A percentile compares a stretch with the other conserved stretches of the same genome.
Evolutionary conservation across 1,284 basidiomycete genomes (phyloP).

Genomic region (Sparassis latifolia): DNA sequence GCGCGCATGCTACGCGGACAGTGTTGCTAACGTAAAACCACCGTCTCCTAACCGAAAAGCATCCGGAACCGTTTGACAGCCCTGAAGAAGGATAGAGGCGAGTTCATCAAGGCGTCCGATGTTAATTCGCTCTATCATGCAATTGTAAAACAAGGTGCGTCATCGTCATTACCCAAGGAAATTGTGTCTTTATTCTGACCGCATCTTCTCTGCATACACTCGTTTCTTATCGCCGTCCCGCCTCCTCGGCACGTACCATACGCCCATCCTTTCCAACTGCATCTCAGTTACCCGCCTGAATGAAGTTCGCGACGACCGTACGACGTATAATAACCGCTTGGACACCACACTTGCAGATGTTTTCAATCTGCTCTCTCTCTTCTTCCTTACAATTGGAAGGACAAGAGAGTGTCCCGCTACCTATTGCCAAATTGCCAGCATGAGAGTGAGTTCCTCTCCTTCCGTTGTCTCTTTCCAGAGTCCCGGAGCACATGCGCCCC

Average conservation of each 20-base stretch:
- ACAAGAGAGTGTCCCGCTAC: slow-evolving; percentile 88
- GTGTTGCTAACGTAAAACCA: not conserved
- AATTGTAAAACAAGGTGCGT: slow-evolving; percentile 88
- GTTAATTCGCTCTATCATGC: slow-evolving; percentile 92
- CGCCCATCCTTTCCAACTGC: too few species aligned
- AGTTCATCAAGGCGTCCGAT: slow-evolving; percentile 89
- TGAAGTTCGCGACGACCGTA: slow-evolving; percentile 78
- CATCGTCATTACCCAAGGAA: not conserved
- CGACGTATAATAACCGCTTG: slow-evolving; percentile 78
- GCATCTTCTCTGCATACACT: not conserved
- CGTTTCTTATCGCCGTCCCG: not conserved
- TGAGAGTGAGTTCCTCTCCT: slow-evolving; percentile 63
- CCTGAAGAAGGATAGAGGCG: slow-evolving; percentile 82
- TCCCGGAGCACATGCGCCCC: not conserved
- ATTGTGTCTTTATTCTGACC: not conserved
- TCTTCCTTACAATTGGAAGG: slow-evolving; percentile 92
- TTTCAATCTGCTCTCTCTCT: slow-evolving; percentile 86
- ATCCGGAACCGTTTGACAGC: slow-evolving; percentile 89
- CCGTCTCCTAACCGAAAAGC: slow-evolving; percentile 32
- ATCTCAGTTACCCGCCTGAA: slow-evolving; percentile 84
- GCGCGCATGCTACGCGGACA: slow-evolving; percentile 9
- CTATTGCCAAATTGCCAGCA: slow-evolving; percentile 90
- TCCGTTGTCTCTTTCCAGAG: not conserved
- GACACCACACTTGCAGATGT: slow-evolving; percentile 93
- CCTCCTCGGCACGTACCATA: not conserved